phyloP scores from a whole-genome alignment of 2,329 filamentous ascomycete species.

The Ophiostoma sp. region DNA sequence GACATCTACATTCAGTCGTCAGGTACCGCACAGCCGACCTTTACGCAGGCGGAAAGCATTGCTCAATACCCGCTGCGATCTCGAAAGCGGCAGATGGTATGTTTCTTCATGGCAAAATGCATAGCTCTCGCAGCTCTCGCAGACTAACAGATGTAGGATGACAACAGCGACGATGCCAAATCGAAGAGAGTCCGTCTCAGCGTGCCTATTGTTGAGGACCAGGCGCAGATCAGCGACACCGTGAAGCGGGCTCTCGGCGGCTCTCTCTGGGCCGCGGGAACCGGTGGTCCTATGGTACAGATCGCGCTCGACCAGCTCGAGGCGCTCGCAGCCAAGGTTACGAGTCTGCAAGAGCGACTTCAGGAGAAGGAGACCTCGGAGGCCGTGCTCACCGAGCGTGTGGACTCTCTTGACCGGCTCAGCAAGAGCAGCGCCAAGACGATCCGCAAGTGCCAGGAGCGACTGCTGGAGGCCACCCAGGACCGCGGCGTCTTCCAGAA shows the following conservation, averaged over 20 bases:
- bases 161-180: slow-evolving; percentile 19
- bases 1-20: slow-evolving; percentile 41
- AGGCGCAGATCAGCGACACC: slow-evolving; percentile 19
- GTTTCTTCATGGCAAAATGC: too few relatives aligned
- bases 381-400: slow-evolving; percentile 33
- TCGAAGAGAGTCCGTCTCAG: slow-evolving; percentile 33
- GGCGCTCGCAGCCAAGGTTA: slow-evolving; percentile 30
- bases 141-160: slow-evolving; percentile 19
- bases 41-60: slow-evolving; percentile 17
- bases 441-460: slow-evolving; percentile 41
- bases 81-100: slow-evolving; percentile 37
- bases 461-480: slow-evolving; percentile 45
- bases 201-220: slow-evolving; percentile 23
- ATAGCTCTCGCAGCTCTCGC: too few relatives aligned
- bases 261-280: not conserved
- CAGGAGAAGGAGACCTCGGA: slow-evolving; percentile 31
- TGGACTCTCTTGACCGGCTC: slow-evolving; percentile 42
- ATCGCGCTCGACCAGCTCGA: slow-evolving; percentile 33
- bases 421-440: slow-evolving; percentile 44
- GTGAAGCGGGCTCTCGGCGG: slow-evolving; percentile 22
- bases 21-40: slow-evolving; percentile 23
- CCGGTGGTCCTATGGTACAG: slow-evolving; percentile 25
- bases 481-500: slow-evolving; percentile 47
- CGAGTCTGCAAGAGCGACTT: slow-evolving; percentile 36
- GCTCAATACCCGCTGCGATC: slow-evolving; percentile 26